Percentiles rank a stretch among this genome's conserved stretches.
Evolutionary conservation across 768 basidiomycete species (phyloP).

Genomic region (Stropharia rugosoannulata): DNA sequence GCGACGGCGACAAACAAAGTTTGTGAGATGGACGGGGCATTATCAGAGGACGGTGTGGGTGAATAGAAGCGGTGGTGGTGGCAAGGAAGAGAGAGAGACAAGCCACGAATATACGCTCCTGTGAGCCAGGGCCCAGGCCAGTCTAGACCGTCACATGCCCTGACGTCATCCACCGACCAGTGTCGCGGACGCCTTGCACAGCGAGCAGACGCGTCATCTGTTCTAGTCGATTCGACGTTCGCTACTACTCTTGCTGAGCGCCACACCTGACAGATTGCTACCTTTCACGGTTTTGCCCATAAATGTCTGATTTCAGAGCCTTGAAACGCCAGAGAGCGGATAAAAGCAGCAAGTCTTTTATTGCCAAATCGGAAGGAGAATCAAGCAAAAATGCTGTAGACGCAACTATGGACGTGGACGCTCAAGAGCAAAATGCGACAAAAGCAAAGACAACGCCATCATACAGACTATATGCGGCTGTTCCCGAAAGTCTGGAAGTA

Average conservation of each 20-base stretch:
- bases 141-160: too few relatives aligned
- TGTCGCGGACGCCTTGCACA: too few relatives aligned
- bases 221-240: too few relatives aligned
- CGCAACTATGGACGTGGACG: too few relatives aligned
- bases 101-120: too few relatives aligned
- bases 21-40: not conserved
- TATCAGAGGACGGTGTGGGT: not conserved
- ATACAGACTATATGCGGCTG: slow-evolving; percentile 9
- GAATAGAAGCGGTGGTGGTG: not conserved
- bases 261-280: not conserved
- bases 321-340: slow-evolving; percentile 1
- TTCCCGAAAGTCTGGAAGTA: slow-evolving; percentile 24
- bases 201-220: too few relatives aligned
- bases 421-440: not conserved
- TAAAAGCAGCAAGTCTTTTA: not conserved
- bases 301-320: slow-evolving; percentile 1
- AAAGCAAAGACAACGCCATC: not conserved
- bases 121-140: too few relatives aligned
- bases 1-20: not conserved
- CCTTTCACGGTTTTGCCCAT: not conserved
- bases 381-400: not conserved
- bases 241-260: too few relatives aligned
- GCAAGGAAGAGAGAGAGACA: not conserved
- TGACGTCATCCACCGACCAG: too few relatives aligned
- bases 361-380: not conserved